Conservation (phyloP, 2,329 filamentous ascomycete genomes). For the Aspergillus nomiae region DNA sequence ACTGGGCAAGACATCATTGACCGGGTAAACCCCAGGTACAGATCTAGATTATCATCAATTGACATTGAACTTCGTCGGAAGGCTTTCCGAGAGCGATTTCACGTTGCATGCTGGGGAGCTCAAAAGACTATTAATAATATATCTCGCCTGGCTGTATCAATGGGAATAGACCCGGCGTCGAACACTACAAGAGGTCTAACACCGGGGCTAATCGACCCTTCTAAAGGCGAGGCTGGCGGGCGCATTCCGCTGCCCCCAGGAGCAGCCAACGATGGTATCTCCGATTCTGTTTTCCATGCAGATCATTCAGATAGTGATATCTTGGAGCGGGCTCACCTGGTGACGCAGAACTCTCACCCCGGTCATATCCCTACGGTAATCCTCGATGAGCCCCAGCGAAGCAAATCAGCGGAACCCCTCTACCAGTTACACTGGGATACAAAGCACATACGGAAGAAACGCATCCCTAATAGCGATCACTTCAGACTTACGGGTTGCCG, state of each 20-base stretch:
- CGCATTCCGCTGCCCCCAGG: slow-evolving; percentile 12
- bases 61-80: slow-evolving; percentile 15
- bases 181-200: slow-evolving; percentile 22
- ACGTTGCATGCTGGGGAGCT: slow-evolving; percentile 16
- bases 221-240: slow-evolving; percentile 17
- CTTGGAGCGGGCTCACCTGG: background rate
- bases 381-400: background rate
- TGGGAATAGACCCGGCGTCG: slow-evolving; percentile 9
- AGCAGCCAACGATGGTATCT: background rate
- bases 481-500: background rate
- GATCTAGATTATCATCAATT: background rate
- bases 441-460: background rate
- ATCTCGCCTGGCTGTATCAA: background rate
- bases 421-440: background rate
- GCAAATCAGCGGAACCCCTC: background rate
- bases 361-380: background rate
- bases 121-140: slow-evolving; percentile 13
- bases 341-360: background rate
- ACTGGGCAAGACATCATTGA: slow-evolving; percentile 25
- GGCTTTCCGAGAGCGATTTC: slow-evolving; percentile 16
- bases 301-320: background rate
- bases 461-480: background rate
- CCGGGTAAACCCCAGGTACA: slow-evolving; percentile 21
- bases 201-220: slow-evolving; percentile 18
- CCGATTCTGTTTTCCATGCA: background rate